phyloP scores from a whole-genome alignment of 306 rosid genomes.

The Sphenostylis stenocarpa region DNA sequence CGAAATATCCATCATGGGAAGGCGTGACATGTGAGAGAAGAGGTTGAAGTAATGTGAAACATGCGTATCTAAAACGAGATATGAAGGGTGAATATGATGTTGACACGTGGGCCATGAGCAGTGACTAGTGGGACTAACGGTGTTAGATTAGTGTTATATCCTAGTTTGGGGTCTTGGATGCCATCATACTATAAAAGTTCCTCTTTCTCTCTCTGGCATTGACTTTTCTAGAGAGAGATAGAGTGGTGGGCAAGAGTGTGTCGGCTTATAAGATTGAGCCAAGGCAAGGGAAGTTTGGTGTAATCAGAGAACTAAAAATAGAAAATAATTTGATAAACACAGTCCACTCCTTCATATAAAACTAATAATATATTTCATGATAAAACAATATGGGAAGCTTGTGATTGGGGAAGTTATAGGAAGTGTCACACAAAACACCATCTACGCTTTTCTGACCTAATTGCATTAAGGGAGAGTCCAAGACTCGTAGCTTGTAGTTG shows the following conservation, averaged over 20 bases:
- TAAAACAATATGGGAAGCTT: constrained; percentile 23
- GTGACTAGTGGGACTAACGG: constrained; percentile 52
- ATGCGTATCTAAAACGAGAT: constrained; percentile 67
- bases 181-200: constrained; percentile 1
- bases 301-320: background rate
- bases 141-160: constrained; percentile 32
- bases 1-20: no score
- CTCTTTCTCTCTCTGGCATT: constrained; percentile 36
- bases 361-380: no score
- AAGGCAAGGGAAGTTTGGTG: constrained; percentile 12
- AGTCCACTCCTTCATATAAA: no score
- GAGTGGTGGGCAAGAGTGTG: constrained; percentile 39
- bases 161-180: constrained; percentile 38
- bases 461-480: background rate
- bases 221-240: constrained; percentile 42
- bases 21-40: background rate
- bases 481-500: background rate
- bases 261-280: constrained; percentile 51
- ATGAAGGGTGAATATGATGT: constrained; percentile 50
- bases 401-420: constrained; percentile 21
- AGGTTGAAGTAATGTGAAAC: constrained; percentile 47
- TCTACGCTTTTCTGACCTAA: constrained; percentile 53
- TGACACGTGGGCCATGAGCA: constrained; percentile 71
- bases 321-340: background rate
- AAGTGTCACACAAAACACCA: no score